Evolutionary conservation across 306 rosid species (phyloP), one percentile per base, ranked within the genome.

Genomic region (Dalbergia oliveri): DNA sequence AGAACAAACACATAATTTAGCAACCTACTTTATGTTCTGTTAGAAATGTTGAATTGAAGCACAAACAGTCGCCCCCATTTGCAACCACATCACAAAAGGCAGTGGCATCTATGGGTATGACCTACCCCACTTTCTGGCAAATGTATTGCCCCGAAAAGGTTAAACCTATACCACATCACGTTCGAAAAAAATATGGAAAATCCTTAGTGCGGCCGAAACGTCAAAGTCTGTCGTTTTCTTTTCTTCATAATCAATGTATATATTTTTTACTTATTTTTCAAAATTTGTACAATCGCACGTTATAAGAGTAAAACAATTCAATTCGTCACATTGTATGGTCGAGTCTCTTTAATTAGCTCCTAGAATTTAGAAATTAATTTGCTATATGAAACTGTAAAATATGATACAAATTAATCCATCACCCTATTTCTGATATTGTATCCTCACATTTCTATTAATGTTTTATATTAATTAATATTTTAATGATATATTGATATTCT

Each of bases 141-240:
- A 77, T 76, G 64, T 71, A 66, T 79, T 71, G 66, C 84, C 85
- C 63, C 86, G 13, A 77, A 90, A 85, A 85, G 85, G 84, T 54
- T 60, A 43, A 78, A 77, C 64, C 82, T 62, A 77, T 43, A 76
- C 81, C 89, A 65, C 54, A 35, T 74, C 78, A 80, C 79, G 60
- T 75, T 87, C 79, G 58, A 54, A 16, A 51, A 51, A 69, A 21
- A 76, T 59, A 66, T 54, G 47, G 13, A 65, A 77, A 70, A 75
- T 83, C 84, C 71, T 77, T 44, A 65, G 79, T 74, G 83, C 84
- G 26, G 33, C 76, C 73, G 69, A 72, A 74, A 76, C 69, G 83
- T 83, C 87, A 45, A 66, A 75, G 0, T 69, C 88, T 69, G 65
- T 75, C 84, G 31, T 56, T 74, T 43, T 74, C 65, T 62, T 66